Evolutionary conservation across 2,329 filamentous ascomycete genomes (phyloP).

Genomic region (Echinosphaeria canescens): DNA sequence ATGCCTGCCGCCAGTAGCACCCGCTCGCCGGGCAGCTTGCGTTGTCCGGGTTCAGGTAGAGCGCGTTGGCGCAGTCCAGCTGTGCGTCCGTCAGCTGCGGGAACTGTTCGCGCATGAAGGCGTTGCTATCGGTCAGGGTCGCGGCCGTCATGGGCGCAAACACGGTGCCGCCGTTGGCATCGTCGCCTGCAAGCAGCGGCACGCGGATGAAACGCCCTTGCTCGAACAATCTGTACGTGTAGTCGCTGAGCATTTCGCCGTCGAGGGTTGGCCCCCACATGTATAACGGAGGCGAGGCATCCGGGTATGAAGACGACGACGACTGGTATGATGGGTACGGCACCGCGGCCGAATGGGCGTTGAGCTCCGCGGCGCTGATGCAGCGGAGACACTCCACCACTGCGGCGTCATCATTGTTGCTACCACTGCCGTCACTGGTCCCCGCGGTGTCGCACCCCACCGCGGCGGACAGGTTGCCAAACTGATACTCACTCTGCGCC

Average conservation of each 20-base stretch:
- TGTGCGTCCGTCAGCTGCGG: conserved; percentile 27
- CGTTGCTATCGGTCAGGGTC: conserved; percentile 22
- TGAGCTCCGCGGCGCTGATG: conserved; percentile 17
- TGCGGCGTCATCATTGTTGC: conserved; percentile 9
- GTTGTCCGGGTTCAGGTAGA: conserved; percentile 28
- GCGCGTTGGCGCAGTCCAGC: conserved; percentile 23
- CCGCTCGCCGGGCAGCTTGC: conserved; percentile 22
- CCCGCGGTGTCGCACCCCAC: conserved; percentile 13
- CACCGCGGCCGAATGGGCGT: conserved; percentile 17
- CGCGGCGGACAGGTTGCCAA: conserved; percentile 20
- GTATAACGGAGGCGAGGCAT: too few relatives aligned
- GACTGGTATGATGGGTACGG: conserved; percentile 11
- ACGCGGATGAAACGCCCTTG: conserved; percentile 28
- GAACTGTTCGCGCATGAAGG: conserved; percentile 35
- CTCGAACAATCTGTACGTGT: conserved; percentile 23
- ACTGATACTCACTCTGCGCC: conserved; percentile 26
- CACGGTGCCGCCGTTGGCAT: conserved; percentile 42
- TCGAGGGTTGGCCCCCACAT: conserved; percentile 34
- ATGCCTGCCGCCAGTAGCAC: conserved; percentile 33
- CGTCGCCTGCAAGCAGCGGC: conserved; percentile 30
- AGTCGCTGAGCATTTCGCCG: conserved; percentile 23
- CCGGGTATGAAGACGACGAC: too few relatives aligned
- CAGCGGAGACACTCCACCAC: conserved; percentile 25
- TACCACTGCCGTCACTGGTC: conserved; percentile 7
- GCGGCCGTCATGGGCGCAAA: conserved; percentile 29